Base-by-base conservation (phyloP, 441 rosid species). In the Codiaeum variegatum region DNA sequence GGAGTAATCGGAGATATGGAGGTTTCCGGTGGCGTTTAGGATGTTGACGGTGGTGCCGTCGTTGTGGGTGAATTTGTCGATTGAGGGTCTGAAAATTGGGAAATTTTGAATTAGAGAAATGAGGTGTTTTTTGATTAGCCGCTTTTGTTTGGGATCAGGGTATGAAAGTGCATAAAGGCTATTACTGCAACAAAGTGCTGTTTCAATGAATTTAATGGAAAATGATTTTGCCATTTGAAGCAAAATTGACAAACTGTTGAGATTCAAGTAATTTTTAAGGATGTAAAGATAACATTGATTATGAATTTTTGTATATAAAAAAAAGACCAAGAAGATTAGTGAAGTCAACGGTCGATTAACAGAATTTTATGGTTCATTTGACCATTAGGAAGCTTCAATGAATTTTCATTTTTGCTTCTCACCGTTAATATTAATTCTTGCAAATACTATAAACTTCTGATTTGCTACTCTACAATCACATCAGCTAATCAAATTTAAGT, bases 21-120 rank as follows among this genome's bases (percentile, higher is more conserved):
- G 78, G 23, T 73, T 44, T 24, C 90, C 90, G 19, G 52, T 65
- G 15, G 79, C 83, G 18, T 72, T 62, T 2, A 89, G 78, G 61
- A 89, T 85, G 76, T 80, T 82, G n/a, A 76, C 86, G 3, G 73
- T 16, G 62, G 86, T 65, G 76, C 94, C 92, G 10, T 86, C 86
- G 54, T 84, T 79, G 86, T 88, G 90, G 64, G 42, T 69, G 83
- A 78, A 89, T 28, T 75, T 73, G 44, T 77, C 79, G 12, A 75
- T 72, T 3, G 88, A 86, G 55, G 78, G 81, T 1, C 49, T 52
- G 72, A 88, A 86, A 29, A 12, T 44, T 36, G 89, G 87, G 46
- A 80, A 73, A 7, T 85, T 80, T 70, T 77, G 85, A 61, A 85
- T 75, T 5, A 88, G 77, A 0, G 88, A 82, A 66, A 82, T 67